phyloP scores from a whole-genome alignment of 1,284 basidiomycete genomes.

The Cryptococcus sp. region DNA sequence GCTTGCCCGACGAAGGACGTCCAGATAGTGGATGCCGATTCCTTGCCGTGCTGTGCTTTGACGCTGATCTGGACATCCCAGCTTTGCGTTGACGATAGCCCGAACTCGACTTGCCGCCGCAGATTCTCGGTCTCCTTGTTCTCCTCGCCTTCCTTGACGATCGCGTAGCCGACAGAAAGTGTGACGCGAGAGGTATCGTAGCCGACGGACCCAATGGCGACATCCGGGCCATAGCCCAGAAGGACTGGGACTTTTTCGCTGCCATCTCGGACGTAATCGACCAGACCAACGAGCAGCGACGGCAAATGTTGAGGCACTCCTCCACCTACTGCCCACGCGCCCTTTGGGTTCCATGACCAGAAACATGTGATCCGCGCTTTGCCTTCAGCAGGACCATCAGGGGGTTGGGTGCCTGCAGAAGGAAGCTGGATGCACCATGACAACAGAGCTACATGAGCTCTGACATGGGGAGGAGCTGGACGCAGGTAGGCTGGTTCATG shows the following conservation, averaged over 20 bases:
- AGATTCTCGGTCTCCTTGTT: slow-evolving; percentile 58
- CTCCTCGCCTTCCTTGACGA: slow-evolving; percentile 71
- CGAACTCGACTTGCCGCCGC: slow-evolving; percentile 75
- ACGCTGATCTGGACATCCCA: slow-evolving; percentile 81
- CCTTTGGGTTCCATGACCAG: slow-evolving; percentile 94
- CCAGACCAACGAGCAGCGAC: slow-evolving; percentile 75
- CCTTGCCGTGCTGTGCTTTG: slow-evolving; percentile 69
- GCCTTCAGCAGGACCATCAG: slow-evolving; percentile 42
- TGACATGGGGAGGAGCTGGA: slow-evolving; percentile 90
- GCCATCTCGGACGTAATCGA: slow-evolving; percentile 73
- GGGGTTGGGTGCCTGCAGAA: slow-evolving; percentile 47
- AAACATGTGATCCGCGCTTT: slow-evolving; percentile 81
- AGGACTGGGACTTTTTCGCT: slow-evolving; percentile 74
- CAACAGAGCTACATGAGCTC: slow-evolving; percentile 83
- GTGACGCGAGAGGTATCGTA: slow-evolving; percentile 82
- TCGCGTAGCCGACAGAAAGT: slow-evolving; percentile 79
- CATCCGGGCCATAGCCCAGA: slow-evolving; percentile 75
- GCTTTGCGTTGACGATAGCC: slow-evolving; percentile 73
- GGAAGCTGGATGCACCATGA: slow-evolving; percentile 87
- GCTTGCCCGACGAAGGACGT: slow-evolving; percentile 64
- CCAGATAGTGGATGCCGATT: slow-evolving; percentile 65
- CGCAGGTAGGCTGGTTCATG: slow-evolving; percentile 93
- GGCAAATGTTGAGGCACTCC: slow-evolving; percentile 68
- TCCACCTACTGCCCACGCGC: slow-evolving; percentile 77
- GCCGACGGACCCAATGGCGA: slow-evolving; percentile 72